Percentiles rank a stretch among this genome's conserved stretches.
Conservation (phyloP, 2,329 filamentous ascomycete genomes). For the Claviceps sorghi region DNA sequence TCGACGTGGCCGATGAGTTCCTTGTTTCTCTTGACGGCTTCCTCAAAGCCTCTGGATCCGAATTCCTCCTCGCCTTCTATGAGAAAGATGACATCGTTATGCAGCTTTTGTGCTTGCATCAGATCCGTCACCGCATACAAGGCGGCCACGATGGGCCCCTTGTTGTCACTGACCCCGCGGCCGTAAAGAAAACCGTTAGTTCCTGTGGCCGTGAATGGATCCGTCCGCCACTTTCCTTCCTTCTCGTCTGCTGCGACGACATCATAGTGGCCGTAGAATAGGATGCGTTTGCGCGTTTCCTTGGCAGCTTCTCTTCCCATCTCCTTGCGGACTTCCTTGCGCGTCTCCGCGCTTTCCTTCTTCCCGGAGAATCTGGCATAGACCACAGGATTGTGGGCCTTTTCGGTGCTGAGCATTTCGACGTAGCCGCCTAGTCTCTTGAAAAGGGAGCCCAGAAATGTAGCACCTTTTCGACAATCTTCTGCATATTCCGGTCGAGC, state of each 20-base stretch:
- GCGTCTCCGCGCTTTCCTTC: conserved; percentile 39
- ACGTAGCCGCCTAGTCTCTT: conserved; percentile 82
- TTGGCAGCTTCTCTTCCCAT: conserved; percentile 38
- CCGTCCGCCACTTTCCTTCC: conserved; percentile 67
- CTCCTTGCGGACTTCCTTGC: conserved; percentile 29
- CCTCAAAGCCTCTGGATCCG: conserved; percentile 78
- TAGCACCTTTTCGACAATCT: conserved; percentile 85
- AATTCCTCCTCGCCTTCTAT: conserved; percentile 97
- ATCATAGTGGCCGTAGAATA: conserved; percentile 98
- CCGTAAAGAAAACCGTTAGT: conserved; percentile 89
- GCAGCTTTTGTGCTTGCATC: conserved; percentile 65
- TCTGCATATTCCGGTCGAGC: conserved; percentile 73
- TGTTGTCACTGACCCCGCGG: conserved; percentile 94
- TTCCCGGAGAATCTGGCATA: conserved; percentile 76
- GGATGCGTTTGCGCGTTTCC: conserved; percentile 58
- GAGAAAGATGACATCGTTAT: conserved; percentile 80
- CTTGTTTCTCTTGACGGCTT: conserved; percentile 68
- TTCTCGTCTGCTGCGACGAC: conserved; percentile 82
- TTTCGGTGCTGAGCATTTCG: conserved; percentile 73
- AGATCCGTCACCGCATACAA: conserved; percentile 88
- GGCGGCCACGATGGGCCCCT: conserved; percentile 87
- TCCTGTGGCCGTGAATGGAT: conserved; percentile 82
- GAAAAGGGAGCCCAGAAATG: conserved; percentile 78
- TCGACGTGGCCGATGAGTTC: conserved; percentile 77
- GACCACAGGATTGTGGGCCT: conserved; percentile 80